Evolutionary conservation across 208 protist species (phyloP), one percentile per base, ranked within the genome.

Genomic region (Acanthamoeba royreba): DNA sequence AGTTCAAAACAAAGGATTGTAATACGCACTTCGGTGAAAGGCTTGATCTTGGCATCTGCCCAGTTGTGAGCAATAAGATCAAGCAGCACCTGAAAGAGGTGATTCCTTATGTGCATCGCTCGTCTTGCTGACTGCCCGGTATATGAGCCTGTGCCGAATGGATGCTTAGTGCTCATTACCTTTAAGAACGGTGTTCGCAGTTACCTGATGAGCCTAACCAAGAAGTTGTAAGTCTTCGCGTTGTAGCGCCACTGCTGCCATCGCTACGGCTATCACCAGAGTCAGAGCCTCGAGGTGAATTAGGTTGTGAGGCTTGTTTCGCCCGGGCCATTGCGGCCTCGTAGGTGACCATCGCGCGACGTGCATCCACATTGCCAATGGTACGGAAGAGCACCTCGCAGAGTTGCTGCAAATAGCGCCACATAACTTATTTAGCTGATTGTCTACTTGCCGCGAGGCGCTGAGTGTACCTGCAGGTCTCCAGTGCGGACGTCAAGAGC

Each of bases 31-130:
- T 90, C 83, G 22, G 83, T 90, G 47, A 90, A 90, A 31, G 22
- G 38, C 15, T 42, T 31, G 33, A 90, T 58, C 83, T 90, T 90
- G 38, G 47, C 22, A 38, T 90, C 83, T 17, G 47, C 52, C 52
- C 83, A 69, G 47, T 58, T 90, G 47, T 90, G 83, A 4, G 53
- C 83, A 38, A 90, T 72, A n/a, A 90, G 47, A 25, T 90, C 83
- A 42, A 90, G 43, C 33, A 90, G 83, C 83, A 90, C 63, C 53
- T 90, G 83, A 1, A 90, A 49, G 22, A 90, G 83, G 52, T 72
- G n/a, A 42, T 90, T 90, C 33, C 83, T 38, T 31, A 90, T 46
- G 47, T 66, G 7, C 33, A 90, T 1, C 31, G 38, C 53, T 5
- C 83, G 83, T 25, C 35, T 90, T n/a, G 83, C 38, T 42, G 83